These are phyloP conservation scores for Pyrenochaeta sp. DNA, from an alignment of 2,329 filamentous ascomycete species.

Conservation along the genomic window DNA sequence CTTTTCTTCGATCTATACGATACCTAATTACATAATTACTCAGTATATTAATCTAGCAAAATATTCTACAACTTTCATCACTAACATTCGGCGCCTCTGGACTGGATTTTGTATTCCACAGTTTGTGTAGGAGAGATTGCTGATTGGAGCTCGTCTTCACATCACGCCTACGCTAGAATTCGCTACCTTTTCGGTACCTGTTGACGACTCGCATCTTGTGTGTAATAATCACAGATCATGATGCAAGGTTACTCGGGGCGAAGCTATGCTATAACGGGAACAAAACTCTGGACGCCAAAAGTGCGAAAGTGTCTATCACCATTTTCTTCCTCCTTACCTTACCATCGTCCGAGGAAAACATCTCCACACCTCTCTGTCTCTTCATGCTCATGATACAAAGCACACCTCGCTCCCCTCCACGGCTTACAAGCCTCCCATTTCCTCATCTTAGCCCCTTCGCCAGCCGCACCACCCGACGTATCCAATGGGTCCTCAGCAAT, in stretches of 20 bases:
- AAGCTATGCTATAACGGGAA: constrained; percentile 2
- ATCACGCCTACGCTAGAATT: too few species aligned
- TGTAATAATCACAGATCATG: neutral
- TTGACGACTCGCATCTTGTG: neutral
- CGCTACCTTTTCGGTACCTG: neutral
- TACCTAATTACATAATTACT: constrained; percentile 6
- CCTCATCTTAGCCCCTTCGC: constrained; percentile 29
- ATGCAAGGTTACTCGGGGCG: neutral
- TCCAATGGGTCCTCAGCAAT: constrained; percentile 15
- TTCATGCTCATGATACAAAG: constrained; percentile 49
- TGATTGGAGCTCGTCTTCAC: too few species aligned
- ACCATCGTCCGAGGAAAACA: constrained; percentile 39
- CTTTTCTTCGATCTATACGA: constrained; percentile 9
- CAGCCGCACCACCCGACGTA: constrained; percentile 32
- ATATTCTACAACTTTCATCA: constrained; percentile 5
- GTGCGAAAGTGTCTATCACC: neutral
- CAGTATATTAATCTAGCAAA: constrained; percentile 15
- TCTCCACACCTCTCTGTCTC: constrained; percentile 48
- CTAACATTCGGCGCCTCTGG: too few species aligned
- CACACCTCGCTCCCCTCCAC: constrained; percentile 47
- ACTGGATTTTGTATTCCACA: too few species aligned
- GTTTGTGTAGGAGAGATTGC: too few species aligned
- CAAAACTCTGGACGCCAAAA: neutral
- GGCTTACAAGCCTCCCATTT: constrained; percentile 50
- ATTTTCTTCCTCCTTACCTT: neutral